phyloP scores from a whole-genome alignment of 176 grass and related monocot species.

The Rhynchospora breviuscula region DNA sequence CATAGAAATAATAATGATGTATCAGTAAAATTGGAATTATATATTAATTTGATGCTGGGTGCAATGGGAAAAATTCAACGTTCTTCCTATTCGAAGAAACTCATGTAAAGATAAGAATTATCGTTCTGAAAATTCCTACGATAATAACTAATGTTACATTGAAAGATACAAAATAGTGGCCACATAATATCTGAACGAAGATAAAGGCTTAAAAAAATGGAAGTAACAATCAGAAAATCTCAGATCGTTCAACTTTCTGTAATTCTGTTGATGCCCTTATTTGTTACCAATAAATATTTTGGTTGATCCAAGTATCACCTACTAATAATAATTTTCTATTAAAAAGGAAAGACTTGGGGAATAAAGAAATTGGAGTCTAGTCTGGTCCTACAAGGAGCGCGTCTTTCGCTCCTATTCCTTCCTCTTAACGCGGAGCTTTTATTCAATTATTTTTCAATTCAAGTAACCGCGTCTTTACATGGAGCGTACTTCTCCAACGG shows the following conservation, averaged over 20 bases:
- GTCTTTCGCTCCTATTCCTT: not conserved
- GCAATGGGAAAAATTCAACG: no score
- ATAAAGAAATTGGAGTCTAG: constrained; percentile 11
- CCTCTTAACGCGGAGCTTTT: not conserved
- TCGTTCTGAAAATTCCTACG: no score
- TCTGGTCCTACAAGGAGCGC: constrained; percentile 13
- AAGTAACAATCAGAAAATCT: not conserved
- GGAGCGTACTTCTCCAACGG: not conserved
- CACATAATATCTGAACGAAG: no score
- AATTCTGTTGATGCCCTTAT: not conserved
- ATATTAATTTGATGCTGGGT: no score
- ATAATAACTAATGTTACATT: no score
- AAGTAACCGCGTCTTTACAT: not conserved
- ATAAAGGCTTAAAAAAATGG: not conserved
- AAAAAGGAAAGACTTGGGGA: not conserved
- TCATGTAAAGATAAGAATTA: no score
- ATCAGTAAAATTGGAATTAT: no score
- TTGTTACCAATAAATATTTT: not conserved
- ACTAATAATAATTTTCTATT: not conserved
- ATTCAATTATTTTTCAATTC: not conserved
- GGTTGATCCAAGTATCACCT: not conserved
- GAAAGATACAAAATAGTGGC: no score
- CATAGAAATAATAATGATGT: no score
- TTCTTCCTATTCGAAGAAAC: no score
- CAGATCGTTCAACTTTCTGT: not conserved